Percentiles rank a stretch among this genome's conserved stretches.
phyloP scores from a whole-genome alignment of 1,139 yeast genomes.

The Arxiozyma telluris region DNA sequence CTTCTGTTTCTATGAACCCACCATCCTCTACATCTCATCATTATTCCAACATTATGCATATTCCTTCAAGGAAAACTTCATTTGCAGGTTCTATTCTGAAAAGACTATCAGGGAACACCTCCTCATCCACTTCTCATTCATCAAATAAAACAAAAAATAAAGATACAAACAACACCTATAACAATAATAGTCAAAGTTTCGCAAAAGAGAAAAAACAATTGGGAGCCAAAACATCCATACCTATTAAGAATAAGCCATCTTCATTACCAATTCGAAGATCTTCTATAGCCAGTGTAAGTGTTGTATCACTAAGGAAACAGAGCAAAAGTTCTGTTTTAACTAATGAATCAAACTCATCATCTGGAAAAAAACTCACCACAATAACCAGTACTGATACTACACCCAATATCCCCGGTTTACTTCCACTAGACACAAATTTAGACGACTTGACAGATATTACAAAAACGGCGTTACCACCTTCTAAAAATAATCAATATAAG shows the following conservation, averaged over 20 bases:
- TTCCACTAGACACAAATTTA: slow-evolving; percentile 25
- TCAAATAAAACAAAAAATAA: neutral
- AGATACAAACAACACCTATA: neutral
- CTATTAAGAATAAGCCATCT: too few relatives aligned
- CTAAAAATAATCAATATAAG: neutral
- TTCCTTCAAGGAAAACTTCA: slow-evolving; percentile 19
- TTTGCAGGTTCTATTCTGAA: slow-evolving; percentile 22
- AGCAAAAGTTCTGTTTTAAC: neutral
- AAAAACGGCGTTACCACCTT: slow-evolving; percentile 9
- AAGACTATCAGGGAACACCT: slow-evolving; percentile 12
- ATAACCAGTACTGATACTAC: neutral
- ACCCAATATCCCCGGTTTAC: slow-evolving; percentile 9
- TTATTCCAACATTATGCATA: neutral
- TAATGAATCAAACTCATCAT: neutral
- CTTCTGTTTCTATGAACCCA: neutral
- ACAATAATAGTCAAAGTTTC: neutral
- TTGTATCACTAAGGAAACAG: neutral
- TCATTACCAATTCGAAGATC: neutral
- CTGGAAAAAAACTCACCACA: neutral
- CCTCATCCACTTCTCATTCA: neutral
- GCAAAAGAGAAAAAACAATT: neutral
- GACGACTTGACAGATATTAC: slow-evolving; percentile 28
- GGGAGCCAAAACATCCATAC: neutral
- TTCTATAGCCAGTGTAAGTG: neutral
- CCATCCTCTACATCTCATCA: neutral